Conservation (phyloP, 164 flowering plant genomes). For the Macadamia integrifolia region DNA sequence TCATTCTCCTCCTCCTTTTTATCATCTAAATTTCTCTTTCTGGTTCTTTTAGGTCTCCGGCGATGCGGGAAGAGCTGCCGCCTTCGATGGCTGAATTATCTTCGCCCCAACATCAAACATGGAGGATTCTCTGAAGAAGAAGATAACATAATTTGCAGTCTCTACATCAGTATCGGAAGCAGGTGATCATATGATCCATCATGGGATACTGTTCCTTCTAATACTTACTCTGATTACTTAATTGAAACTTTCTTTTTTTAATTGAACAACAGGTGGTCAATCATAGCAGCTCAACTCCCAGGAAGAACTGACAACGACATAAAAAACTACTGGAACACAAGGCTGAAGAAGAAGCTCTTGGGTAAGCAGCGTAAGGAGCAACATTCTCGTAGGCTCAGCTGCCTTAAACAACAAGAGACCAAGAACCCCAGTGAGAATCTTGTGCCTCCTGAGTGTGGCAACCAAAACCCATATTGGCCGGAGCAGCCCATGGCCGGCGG, state of each 20-base stretch:
- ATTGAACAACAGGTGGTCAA: constrained; percentile 60
- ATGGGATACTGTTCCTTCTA: no score
- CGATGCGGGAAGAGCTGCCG: constrained; percentile 94
- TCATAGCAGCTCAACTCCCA: constrained; percentile 78
- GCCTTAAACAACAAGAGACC: constrained; percentile 34
- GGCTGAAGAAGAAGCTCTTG: constrained; percentile 73
- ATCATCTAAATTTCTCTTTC: neutral
- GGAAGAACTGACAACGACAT: constrained; percentile 85
- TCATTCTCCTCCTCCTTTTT: neutral
- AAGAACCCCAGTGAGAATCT: constrained; percentile 21
- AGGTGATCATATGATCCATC: constrained; percentile 33
- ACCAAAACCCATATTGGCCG: constrained; percentile 31
- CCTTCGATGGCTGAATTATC: constrained; percentile 82
- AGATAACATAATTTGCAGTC: constrained; percentile 78
- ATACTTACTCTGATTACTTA: no score
- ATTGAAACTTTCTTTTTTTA: neutral
- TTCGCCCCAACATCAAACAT: constrained; percentile 79
- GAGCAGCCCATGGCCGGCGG: constrained; percentile 18
- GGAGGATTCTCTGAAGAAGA: constrained; percentile 90
- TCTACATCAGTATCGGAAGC: constrained; percentile 79
- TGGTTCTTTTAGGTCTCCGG: constrained; percentile 46
- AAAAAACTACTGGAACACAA: constrained; percentile 91
- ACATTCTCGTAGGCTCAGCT: constrained; percentile 26
- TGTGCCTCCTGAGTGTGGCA: constrained; percentile 6
- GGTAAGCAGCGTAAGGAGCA: constrained; percentile 62